Conservation (phyloP, 78 protist genomes). For the Speleostelium caveatum region DNA sequence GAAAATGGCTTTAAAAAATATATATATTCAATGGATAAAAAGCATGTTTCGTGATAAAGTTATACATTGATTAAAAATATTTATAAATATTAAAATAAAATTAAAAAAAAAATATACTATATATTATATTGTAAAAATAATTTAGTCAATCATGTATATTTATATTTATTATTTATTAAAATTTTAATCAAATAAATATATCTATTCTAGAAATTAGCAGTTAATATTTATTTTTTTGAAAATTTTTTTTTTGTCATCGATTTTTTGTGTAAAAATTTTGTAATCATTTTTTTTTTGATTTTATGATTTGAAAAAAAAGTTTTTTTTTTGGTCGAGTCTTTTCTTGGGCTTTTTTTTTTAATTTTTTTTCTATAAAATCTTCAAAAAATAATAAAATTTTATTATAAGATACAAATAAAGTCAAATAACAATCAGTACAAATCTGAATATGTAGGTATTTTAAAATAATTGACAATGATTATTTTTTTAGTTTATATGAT, state of each 20-base stretch:
- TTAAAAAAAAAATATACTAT: not conserved
- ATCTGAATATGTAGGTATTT: not conserved
- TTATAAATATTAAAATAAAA: not conserved
- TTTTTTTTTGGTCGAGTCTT: too few relatives aligned
- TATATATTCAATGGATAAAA: conserved; percentile 42
- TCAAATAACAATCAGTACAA: not conserved
- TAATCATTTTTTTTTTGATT: not conserved
- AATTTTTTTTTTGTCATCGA: too few relatives aligned
- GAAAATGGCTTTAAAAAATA: not conserved
- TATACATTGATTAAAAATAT: not conserved
- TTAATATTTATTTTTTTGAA: too few relatives aligned
- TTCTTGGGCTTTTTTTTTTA: not conserved
- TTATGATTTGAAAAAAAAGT: too few relatives aligned
- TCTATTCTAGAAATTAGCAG: too few relatives aligned
- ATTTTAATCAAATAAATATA: too few relatives aligned
- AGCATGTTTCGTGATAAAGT: not conserved
- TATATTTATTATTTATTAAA: not conserved
- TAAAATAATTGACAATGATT: not conserved
- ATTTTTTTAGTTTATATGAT: not conserved
- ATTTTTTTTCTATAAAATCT: not conserved
- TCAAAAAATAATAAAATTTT: not conserved
- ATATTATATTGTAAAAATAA: not conserved
- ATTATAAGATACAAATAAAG: not conserved
- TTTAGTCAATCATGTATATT: not conserved
- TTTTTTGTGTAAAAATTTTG: not conserved